Evolutionary conservation across 148 eudicot genomes (phyloP).

Genomic region (Persicaria tinctoria): DNA sequence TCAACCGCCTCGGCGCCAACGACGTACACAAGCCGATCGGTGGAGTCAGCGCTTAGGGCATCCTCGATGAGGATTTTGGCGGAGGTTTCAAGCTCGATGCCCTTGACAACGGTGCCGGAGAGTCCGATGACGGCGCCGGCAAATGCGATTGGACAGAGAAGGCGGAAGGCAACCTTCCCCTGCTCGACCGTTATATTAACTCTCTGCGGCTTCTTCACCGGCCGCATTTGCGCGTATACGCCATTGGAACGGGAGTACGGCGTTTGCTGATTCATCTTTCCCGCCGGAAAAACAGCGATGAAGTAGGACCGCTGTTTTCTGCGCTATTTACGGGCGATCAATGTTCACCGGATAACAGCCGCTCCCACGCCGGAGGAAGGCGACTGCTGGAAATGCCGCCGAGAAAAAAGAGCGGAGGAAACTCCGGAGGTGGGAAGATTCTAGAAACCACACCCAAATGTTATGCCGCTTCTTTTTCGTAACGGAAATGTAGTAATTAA

Average conservation of each 20-base stretch:
- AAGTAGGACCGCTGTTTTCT: background rate
- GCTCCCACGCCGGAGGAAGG: too few relatives aligned
- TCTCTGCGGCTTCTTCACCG: background rate
- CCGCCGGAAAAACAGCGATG: background rate
- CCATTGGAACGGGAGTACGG: background rate
- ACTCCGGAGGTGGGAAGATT: too few relatives aligned
- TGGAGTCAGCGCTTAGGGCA: constrained; percentile 11
- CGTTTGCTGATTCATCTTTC: background rate
- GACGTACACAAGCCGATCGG: constrained; percentile 28
- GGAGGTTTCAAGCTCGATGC: constrained; percentile 23
- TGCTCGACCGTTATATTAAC: background rate
- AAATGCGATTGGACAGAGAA: constrained; percentile 28
- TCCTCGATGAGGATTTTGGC: constrained; percentile 26
- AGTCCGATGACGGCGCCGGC: constrained; percentile 43
- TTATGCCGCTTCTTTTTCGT: too few relatives aligned
- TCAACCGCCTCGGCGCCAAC: constrained; percentile 11
- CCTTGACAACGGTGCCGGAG: constrained; percentile 27
- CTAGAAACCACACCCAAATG: too few relatives aligned
- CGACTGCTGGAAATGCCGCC: too few relatives aligned
- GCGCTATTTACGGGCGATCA: too few relatives aligned
- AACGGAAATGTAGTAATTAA: too few relatives aligned
- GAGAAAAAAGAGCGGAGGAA: too few relatives aligned
- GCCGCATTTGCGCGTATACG: background rate
- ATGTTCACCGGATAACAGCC: too few relatives aligned
- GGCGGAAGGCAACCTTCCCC: constrained; percentile 31